Conservation (phyloP, 2,329 filamentous ascomycete genomes). For the Coleophoma cylindrospora region DNA sequence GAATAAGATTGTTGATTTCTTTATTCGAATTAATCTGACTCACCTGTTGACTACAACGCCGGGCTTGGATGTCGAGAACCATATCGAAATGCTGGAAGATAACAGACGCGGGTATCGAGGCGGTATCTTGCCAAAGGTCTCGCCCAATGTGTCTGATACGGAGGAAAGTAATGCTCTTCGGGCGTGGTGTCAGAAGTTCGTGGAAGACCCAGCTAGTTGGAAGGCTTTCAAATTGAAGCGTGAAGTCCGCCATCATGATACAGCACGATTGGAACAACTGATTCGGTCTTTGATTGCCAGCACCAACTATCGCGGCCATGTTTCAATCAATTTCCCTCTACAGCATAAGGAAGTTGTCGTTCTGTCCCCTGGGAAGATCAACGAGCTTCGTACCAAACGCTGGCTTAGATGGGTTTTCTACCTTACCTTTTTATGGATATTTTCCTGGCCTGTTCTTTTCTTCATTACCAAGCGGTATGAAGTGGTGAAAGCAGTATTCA, state of each 20-base stretch:
- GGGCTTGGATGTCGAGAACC: constrained; percentile 28
- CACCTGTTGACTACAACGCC: constrained; percentile 48
- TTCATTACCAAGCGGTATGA: constrained; percentile 64
- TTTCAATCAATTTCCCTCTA: constrained; percentile 54
- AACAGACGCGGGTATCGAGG: constrained; percentile 61
- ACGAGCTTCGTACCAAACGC: constrained; percentile 56
- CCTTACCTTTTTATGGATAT: constrained; percentile 61
- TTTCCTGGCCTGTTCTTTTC: constrained; percentile 67
- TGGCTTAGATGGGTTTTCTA: constrained; percentile 64
- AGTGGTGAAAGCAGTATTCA: constrained; percentile 52
- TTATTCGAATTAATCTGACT: constrained; percentile 53
- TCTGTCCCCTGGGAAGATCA: constrained; percentile 58
- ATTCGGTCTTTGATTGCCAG: constrained; percentile 52
- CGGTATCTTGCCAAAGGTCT: constrained; percentile 48
- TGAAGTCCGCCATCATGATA: constrained; percentile 56
- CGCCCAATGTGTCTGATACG: constrained; percentile 33
- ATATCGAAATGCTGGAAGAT: constrained; percentile 49
- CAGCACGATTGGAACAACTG: constrained; percentile 42
- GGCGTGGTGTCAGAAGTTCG: constrained; percentile 64
- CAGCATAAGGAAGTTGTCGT: constrained; percentile 53
- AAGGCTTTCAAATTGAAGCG: constrained; percentile 51
- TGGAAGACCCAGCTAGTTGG: constrained; percentile 49
- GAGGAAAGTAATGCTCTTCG: constrained; percentile 13
- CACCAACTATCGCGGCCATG: constrained; percentile 63
- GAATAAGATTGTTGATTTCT: constrained; percentile 52